Percentiles rank a stretch among this genome's conserved stretches.
Evolutionary conservation across 2,329 filamentous ascomycete genomes (phyloP).

Genomic region (Aspergillus brunneoviolaceus): DNA sequence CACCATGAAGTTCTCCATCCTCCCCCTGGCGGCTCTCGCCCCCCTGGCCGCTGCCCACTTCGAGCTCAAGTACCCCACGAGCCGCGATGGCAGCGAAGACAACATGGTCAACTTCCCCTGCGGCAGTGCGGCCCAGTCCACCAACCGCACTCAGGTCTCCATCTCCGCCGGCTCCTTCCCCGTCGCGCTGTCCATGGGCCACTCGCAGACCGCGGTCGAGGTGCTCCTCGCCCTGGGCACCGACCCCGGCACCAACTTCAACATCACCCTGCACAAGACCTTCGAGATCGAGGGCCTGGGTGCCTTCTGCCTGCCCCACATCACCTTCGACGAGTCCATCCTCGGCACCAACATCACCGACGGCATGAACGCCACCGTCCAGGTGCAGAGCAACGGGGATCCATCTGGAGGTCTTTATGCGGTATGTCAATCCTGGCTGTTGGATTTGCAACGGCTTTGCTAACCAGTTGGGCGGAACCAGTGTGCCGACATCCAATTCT

Average conservation of each 20-base stretch:
- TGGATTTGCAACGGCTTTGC: background rate
- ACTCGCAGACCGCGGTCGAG: slow-evolving; percentile 53
- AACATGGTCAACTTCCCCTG: slow-evolving; percentile 51
- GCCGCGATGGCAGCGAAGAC: slow-evolving; percentile 52
- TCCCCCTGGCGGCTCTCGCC: slow-evolving; percentile 42
- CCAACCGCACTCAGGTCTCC: slow-evolving; percentile 50
- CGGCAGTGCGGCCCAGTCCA: slow-evolving; percentile 49
- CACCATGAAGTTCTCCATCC: slow-evolving; percentile 35
- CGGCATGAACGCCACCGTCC: slow-evolving; percentile 65
- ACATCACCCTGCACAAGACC: slow-evolving; percentile 64
- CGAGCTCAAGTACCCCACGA: slow-evolving; percentile 52
- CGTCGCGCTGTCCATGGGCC: slow-evolving; percentile 53
- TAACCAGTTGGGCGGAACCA: slow-evolving; percentile 27
- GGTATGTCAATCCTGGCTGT: slow-evolving; percentile 39
- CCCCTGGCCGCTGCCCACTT: slow-evolving; percentile 57
- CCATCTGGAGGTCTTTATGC: slow-evolving; percentile 65
- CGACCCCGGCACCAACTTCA: slow-evolving; percentile 62
- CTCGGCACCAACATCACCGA: slow-evolving; percentile 53
- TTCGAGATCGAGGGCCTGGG: slow-evolving; percentile 62
- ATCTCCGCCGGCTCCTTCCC: slow-evolving; percentile 50
- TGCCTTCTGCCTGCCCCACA: slow-evolving; percentile 63
- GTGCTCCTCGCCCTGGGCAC: slow-evolving; percentile 55
- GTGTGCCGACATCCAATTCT: slow-evolving; percentile 74
- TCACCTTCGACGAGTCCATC: slow-evolving; percentile 41
- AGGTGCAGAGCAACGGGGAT: slow-evolving; percentile 65